A percentile compares a stretch with the other conserved stretches of the same genome.
Evolutionary conservation across 1,284 basidiomycete species (phyloP).

Genomic region (Rhodotorula sp.): DNA sequence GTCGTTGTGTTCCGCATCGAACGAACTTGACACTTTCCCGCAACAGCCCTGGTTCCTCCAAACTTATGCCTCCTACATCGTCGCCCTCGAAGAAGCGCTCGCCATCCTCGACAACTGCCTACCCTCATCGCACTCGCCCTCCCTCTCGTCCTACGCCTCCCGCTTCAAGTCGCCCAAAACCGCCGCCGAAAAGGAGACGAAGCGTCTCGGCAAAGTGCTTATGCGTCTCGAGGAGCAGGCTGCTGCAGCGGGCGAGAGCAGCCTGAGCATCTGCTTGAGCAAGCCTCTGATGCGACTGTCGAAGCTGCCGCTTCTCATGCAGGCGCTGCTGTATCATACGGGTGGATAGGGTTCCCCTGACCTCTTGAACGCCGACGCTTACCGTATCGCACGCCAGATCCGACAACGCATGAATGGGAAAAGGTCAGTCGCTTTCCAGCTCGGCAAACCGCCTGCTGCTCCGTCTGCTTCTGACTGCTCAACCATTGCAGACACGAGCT

Average conservation of each 20-base stretch:
- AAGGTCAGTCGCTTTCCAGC: slow-evolving; percentile 45
- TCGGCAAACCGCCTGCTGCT: too few species aligned
- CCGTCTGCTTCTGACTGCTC: too few species aligned
- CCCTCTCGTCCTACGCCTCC: not conserved
- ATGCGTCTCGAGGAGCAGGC: slow-evolving; percentile 73
- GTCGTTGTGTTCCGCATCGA: not conserved
- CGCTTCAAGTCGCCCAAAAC: slow-evolving; percentile 56
- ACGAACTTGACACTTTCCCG: slow-evolving; percentile 17
- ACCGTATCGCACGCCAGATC: slow-evolving; percentile 68
- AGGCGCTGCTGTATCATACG: slow-evolving; percentile 51
- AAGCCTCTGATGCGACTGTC: slow-evolving; percentile 96
- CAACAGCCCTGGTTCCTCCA: slow-evolving; percentile 81
- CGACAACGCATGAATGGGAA: slow-evolving; percentile 95
- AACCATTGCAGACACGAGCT: slow-evolving; percentile 55
- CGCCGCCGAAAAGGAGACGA: slow-evolving; percentile 62
- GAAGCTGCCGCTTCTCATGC: slow-evolving; percentile 95
- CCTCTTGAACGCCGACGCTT: too few species aligned
- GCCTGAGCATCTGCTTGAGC: slow-evolving; percentile 86
- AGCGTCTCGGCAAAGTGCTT: slow-evolving; percentile 65
- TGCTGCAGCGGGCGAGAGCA: slow-evolving; percentile 82
- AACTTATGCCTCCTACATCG: slow-evolving; percentile 85
- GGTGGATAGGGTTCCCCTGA: slow-evolving; percentile 4
- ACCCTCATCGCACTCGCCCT: slow-evolving; percentile 58
- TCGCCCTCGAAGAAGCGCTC: slow-evolving; percentile 84
- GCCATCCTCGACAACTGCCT: slow-evolving; percentile 80